A percentile compares a stretch with the other conserved stretches of the same genome.
Evolutionary conservation across 2,329 filamentous ascomycete species (phyloP).

Genomic region (Tothia fuscella): DNA sequence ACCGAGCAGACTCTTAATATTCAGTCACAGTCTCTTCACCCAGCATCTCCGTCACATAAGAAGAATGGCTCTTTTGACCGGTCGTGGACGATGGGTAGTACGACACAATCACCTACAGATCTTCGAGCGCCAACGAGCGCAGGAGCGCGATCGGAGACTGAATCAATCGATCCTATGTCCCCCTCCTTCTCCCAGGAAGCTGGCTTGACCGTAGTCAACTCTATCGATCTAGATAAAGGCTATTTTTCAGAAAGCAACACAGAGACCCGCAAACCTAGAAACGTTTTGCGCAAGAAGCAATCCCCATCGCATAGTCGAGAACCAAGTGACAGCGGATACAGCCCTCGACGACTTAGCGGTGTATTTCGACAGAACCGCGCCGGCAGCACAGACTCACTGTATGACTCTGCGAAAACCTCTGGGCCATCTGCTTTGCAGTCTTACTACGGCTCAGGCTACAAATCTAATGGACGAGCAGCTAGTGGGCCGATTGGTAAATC

Average conservation of each 20-base stretch:
- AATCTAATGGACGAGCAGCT: slow-evolving; percentile 30
- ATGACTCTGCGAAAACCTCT: slow-evolving; percentile 37
- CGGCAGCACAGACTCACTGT: slow-evolving; percentile 64
- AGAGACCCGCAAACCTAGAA: slow-evolving; percentile 58
- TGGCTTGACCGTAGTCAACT: slow-evolving; percentile 20
- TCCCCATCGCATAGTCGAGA: slow-evolving; percentile 50
- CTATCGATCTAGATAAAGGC: slow-evolving; percentile 63
- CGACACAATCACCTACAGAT: slow-evolving; percentile 19
- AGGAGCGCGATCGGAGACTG: background rate
- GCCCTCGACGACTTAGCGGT: slow-evolving; percentile 32
- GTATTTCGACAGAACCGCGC: slow-evolving; percentile 36
- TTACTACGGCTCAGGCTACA: slow-evolving; percentile 35
- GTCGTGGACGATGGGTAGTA: slow-evolving; percentile 42
- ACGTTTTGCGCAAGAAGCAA: slow-evolving; percentile 65
- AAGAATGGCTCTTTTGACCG: slow-evolving; percentile 49
- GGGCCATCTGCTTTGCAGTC: background rate
- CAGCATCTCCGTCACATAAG: slow-evolving; percentile 23
- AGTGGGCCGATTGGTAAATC: slow-evolving; percentile 35
- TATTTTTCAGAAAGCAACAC: slow-evolving; percentile 88
- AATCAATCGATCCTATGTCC: background rate
- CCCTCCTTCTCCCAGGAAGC: slow-evolving; percentile 5
- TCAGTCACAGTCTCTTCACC: slow-evolving; percentile 28
- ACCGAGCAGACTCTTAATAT: background rate
- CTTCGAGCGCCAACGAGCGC: background rate
- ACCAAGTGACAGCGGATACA: slow-evolving; percentile 42